Evolutionary conservation across 1,284 basidiomycete species (phyloP), one percentile per base, ranked within the genome.

Genomic region (Trichosporon inkin): DNA sequence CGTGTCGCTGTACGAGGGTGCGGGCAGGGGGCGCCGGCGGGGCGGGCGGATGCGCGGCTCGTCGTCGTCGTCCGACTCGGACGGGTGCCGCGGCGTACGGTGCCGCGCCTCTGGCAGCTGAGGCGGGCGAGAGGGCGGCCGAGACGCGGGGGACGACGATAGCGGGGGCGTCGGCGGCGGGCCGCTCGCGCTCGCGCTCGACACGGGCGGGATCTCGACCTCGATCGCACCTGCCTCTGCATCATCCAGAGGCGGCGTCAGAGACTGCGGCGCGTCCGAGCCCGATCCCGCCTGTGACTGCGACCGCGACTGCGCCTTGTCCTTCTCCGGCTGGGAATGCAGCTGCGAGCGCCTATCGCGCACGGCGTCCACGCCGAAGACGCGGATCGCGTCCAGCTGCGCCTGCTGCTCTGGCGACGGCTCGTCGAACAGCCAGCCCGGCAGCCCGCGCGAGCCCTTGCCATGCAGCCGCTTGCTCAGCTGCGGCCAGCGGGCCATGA

Each of bases 351-450:
- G n/a, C n/a, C 44, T 13, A 16, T 47, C 44, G 3, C 44, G 44
- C 24, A 53, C 52, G 1, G 64, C n/a, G 22, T 74, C 67, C 6
- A 69, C 34, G 0, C 71, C 71, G 40, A 73, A 73, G 14, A 70
- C 49, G 6, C 22, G 55, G 16, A 75, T 70, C 22, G 40, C 37
- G 40, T 71, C 64, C 11, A 75, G 57, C 28, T 62, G 53, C 11
- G 39, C 36, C 16, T 40, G 49, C 54, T 65, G 49, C 3, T 53
- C 57, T 0, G 64, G 66, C 2, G 56, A 51, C 0, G 69, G 55
- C 2, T 63, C 49, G 0, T 70, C 64, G 54, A 73, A 75, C 13
- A 73, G 39, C 67, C 64, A 73, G 14, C 68, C 68, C 0, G 73
- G 71, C 1, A 75, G 62, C 2, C 40, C 19, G 17, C 14, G 54